Evolutionary conservation across 2,329 filamentous ascomycete species (phyloP), one percentile per base, ranked within the genome.

Genomic region (Botrytis fragariae): DNA sequence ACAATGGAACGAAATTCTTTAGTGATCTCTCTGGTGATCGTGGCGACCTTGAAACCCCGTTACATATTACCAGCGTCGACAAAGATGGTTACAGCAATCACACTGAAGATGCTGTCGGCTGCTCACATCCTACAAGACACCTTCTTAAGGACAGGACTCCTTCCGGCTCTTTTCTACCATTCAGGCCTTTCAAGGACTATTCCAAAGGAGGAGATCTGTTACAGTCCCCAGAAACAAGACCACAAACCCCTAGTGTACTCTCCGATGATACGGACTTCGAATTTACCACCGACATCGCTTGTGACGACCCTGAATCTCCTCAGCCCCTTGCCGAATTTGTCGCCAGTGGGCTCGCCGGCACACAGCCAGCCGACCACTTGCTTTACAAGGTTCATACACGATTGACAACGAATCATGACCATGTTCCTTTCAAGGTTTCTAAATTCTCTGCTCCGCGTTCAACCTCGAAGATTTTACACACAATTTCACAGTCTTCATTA

Each of bases 1-100:
- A 95, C 80, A 93, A 88, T 74, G 92, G 92, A 39, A 91, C 92
- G 1, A 89, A 88, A 0, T 97, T 96, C 80, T 96, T 90, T 80
- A 94, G 91, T 1, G 94, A 97, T 80, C 83, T 96, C 5, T 93
- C 91, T 25, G 91, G 91, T 2, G 91, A 94, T 77, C 84, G 84
- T 18, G 86, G 85, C 2, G 85, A 86, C 35, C 75, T 81, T 1
- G 86, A 85, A 0, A 84, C 85, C 1, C 80, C 85, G 3, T 86
- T 87, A 1, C 84, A 87, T 73, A 82, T 87, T 81, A 83, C 84
- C 6, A 85, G 84, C n/a, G 83, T 83, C 16, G 83, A 82, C 1
- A 82, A 84, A 72, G 83, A 83, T 54, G 76, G 76, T 77, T 81
- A 37, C 73, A 80, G 48, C 73, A 79, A 75, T 51, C 72, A 76